These are phyloP conservation scores for Pseudognaphalium luteoalbum DNA, from an alignment of 129 eudicot species.

Conservation along the genomic window DNA sequence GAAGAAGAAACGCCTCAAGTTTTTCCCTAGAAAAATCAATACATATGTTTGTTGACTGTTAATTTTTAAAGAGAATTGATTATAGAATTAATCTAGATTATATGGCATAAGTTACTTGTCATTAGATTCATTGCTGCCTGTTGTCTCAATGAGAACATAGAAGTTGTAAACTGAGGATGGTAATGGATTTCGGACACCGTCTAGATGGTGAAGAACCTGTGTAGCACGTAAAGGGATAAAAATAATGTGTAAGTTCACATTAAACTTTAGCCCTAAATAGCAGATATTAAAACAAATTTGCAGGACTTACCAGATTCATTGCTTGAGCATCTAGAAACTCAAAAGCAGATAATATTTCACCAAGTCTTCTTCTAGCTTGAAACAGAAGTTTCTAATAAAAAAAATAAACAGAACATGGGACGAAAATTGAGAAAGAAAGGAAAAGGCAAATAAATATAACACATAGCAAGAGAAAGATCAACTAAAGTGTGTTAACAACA, in stretches of 20 bases:
- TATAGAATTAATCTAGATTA: not conserved
- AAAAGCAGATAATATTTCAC: conserved; percentile 94
- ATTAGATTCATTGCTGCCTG: conserved; percentile 85
- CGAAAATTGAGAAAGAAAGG: not conserved
- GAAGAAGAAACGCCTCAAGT: conserved; percentile 84
- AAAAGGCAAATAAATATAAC: not conserved
- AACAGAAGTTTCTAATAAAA: conserved; percentile 63
- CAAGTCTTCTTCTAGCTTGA: conserved; percentile 85
- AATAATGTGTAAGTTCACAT: conserved; percentile 2
- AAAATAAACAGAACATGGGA: conserved; percentile 12
- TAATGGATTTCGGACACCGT: conserved; percentile 86
- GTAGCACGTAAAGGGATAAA: conserved; percentile 11
- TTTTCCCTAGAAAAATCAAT: conserved; percentile 65
- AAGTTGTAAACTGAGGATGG: conserved; percentile 78
- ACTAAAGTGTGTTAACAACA: not conserved
- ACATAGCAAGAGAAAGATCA: not conserved
- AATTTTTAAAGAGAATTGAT: not conserved
- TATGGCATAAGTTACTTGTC: conserved; percentile 63
- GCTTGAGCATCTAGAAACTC: conserved; percentile 85
- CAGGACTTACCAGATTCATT: conserved; percentile 69
- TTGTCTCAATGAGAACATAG: conserved; percentile 91
- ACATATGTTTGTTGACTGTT: not conserved
- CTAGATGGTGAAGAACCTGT: conserved; percentile 80
- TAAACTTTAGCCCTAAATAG: conserved; percentile 8
- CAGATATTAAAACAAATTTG: not conserved